Evolutionary conservation across 2,329 filamentous ascomycete genomes (phyloP).

Genomic region (Neobulgaria alba): DNA sequence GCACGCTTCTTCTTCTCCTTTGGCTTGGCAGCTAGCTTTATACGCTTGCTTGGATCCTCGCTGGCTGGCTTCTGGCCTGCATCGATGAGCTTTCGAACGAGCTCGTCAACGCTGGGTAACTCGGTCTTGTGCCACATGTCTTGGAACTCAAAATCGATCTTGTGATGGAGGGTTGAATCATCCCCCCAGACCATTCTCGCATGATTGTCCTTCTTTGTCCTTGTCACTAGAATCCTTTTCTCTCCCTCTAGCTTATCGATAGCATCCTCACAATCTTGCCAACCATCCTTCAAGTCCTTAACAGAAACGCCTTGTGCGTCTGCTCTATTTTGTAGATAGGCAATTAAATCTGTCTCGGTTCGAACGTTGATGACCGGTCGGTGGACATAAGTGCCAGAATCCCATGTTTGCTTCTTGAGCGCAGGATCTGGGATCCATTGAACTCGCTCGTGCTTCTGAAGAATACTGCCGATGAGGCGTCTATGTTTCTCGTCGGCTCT

Average conservation of each 20-base stretch:
- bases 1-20: slow-evolving; percentile 32
- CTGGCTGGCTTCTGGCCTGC: slow-evolving; percentile 31
- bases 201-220: slow-evolving; percentile 86
- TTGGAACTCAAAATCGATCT: slow-evolving; percentile 75
- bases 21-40: slow-evolving; percentile 27
- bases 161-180: slow-evolving; percentile 66
- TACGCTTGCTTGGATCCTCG: slow-evolving; percentile 30
- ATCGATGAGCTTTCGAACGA: slow-evolving; percentile 33
- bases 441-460: slow-evolving; percentile 55
- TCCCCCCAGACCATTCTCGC: slow-evolving; percentile 85
- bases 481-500: slow-evolving; percentile 53
- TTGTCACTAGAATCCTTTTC: slow-evolving; percentile 74
- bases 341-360: slow-evolving; percentile 67
- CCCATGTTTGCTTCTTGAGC: slow-evolving; percentile 58
- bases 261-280: slow-evolving; percentile 73
- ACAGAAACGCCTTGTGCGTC: slow-evolving; percentile 76
- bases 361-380: slow-evolving; percentile 77
- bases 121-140: slow-evolving; percentile 74
- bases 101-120: slow-evolving; percentile 46
- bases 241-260: slow-evolving; percentile 70
- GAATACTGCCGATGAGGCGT: slow-evolving; percentile 55
- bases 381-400: slow-evolving; percentile 69
- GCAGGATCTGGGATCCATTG: slow-evolving; percentile 47
- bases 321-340: slow-evolving; percentile 70
- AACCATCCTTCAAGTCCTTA: slow-evolving; percentile 91